phyloP scores from a whole-genome alignment of 2,329 filamentous ascomycete species.

The Xylaria multiplex region DNA sequence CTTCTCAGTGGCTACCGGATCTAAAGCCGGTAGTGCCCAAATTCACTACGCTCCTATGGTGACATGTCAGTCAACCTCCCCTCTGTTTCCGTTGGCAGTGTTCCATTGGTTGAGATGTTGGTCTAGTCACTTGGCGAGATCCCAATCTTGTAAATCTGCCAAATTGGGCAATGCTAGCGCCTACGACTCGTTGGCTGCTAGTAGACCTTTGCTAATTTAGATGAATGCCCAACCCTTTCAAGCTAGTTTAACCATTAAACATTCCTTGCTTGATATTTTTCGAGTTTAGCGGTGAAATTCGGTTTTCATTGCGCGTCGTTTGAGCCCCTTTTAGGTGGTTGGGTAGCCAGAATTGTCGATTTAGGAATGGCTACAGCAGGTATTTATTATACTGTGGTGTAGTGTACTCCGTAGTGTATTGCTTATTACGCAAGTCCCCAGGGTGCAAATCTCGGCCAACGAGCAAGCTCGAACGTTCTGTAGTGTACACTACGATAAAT shows the following conservation, averaged over 20 bases:
- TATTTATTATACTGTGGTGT: no score
- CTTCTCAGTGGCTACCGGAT: conserved; percentile 12
- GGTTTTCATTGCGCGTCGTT: background rate
- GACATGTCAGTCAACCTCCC: conserved; percentile 21
- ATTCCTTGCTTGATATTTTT: background rate
- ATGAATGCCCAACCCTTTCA: conserved; percentile 17
- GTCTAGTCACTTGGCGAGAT: conserved; percentile 29
- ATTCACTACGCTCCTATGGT: conserved; percentile 2
- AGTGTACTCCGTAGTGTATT: no score
- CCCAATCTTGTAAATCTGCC: conserved; percentile 25
- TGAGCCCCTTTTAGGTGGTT: background rate
- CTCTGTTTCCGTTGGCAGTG: conserved; percentile 27
- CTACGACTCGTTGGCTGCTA: conserved; percentile 12
- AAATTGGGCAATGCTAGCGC: conserved; percentile 23
- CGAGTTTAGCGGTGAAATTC: background rate
- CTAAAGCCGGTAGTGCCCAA: conserved; percentile 7
- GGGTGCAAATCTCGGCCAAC: no score
- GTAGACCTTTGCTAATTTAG: conserved; percentile 18
- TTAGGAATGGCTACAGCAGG: background rate
- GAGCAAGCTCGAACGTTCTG: no score
- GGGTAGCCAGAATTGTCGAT: background rate
- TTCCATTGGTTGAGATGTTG: conserved; percentile 21
- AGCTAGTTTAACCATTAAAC: conserved; percentile 15
- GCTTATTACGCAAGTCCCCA: no score
- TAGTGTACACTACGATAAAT: no score